Evolutionary conservation across 192 early-diverging fungal species (phyloP).

Genomic region (Chytriomyces sp.): DNA sequence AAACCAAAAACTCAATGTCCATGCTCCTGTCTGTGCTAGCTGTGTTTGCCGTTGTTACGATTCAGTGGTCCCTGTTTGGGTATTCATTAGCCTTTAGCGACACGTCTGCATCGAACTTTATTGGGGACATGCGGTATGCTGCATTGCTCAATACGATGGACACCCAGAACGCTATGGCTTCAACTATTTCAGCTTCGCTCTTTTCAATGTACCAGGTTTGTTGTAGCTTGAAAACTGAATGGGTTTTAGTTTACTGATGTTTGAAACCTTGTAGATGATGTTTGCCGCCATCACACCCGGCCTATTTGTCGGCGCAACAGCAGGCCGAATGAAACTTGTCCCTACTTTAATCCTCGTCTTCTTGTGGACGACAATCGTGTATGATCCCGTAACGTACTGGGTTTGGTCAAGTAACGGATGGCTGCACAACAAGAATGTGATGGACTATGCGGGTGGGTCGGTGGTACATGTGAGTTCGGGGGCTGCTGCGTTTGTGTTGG

Average conservation of each 20-base stretch:
- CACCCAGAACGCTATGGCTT: conserved; percentile 58
- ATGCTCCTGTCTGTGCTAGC: conserved; percentile 75
- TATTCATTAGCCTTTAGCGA: conserved; percentile 87
- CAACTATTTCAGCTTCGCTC: conserved; percentile 65
- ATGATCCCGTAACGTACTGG: background rate
- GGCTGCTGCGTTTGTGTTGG: conserved; percentile 63
- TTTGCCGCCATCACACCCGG: conserved; percentile 93
- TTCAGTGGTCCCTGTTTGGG: conserved; percentile 93
- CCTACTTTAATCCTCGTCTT: conserved; percentile 89
- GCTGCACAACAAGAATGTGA: conserved; percentile 25
- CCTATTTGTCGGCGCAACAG: conserved; percentile 86
- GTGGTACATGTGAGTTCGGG: conserved; percentile 24
- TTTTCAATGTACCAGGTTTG: conserved; percentile 70
- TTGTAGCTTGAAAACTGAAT: conserved; percentile 51
- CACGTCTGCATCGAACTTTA: conserved; percentile 49
- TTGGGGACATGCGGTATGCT: conserved; percentile 76
- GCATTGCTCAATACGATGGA: conserved; percentile 57
- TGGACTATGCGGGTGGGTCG: conserved; percentile 34
- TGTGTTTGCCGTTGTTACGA: conserved; percentile 78
- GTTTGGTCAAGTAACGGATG: conserved; percentile 16
- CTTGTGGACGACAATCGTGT: conserved; percentile 84
- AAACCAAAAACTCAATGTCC: conserved; percentile 92
- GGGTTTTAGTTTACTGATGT: too few relatives aligned
- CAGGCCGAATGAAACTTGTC: conserved; percentile 85
- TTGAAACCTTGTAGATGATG: too few relatives aligned